phyloP scores from a whole-genome alignment of 2,329 filamentous ascomycete genomes.

The Cyphellophora europaea region DNA sequence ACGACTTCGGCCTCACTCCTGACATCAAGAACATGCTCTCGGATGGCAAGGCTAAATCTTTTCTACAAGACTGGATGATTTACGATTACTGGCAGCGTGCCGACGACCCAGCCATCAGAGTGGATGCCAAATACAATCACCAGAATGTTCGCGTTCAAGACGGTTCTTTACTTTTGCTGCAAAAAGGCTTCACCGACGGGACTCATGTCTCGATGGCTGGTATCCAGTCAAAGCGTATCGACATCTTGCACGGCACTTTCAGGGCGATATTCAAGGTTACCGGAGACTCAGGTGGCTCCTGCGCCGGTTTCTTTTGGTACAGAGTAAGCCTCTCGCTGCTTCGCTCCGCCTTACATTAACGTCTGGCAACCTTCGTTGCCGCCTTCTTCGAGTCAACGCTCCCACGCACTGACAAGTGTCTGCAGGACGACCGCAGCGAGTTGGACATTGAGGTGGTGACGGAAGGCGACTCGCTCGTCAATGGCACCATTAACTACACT shows the following conservation, averaged over 20 bases:
- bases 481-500: slow-evolving; percentile 21
- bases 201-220: slow-evolving; percentile 20
- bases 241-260: slow-evolving; percentile 22
- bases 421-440: slow-evolving; percentile 21
- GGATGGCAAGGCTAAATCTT: slow-evolving; percentile 7
- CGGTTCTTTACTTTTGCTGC: slow-evolving; percentile 18
- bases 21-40: not conserved
- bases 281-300: slow-evolving; percentile 20
- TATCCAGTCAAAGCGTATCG: slow-evolving; percentile 16
- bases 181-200: slow-evolving; percentile 17
- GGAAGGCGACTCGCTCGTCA: slow-evolving; percentile 16
- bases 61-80: slow-evolving; percentile 20
- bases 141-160: slow-evolving; percentile 21
- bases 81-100: slow-evolving; percentile 20
- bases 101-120: slow-evolving; percentile 16
- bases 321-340: slow-evolving; percentile 19
- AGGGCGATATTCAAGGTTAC: slow-evolving; percentile 19
- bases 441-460: slow-evolving; percentile 23
- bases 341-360: too few relatives aligned
- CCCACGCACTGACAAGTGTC: too few relatives aligned
- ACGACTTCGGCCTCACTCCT: slow-evolving; percentile 2
- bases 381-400: too few relatives aligned
- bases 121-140: slow-evolving; percentile 18
- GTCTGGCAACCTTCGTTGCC: too few relatives aligned
- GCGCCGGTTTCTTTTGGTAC: slow-evolving; percentile 24